Base-by-base conservation (phyloP, 176 grass and related monocot genomes). In the Guadua angustifolia region DNA sequence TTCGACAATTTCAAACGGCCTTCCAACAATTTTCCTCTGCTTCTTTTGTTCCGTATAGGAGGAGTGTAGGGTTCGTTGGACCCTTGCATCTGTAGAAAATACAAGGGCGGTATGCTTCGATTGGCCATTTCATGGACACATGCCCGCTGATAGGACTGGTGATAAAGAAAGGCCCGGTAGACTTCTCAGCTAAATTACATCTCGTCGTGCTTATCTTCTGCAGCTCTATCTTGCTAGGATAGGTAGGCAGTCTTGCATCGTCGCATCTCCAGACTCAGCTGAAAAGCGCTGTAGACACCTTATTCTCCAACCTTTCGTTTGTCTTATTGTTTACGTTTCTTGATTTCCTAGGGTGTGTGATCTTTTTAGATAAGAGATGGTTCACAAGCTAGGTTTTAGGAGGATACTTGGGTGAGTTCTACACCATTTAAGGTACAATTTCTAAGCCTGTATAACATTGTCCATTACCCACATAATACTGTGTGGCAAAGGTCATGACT, bases 21-120 rank as follows among this genome's bases (percentile, higher is more conserved):
- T 76, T 82, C 65, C 55, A 55, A 9, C 25, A 7, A 71, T 4
- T 78, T 86, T 86, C 72, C 13, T 57, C 55, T 46, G 64, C 25
- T 64, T 64, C 45, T 86, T 78, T 82, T 86, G 88, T 86, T 84
- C 9, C 55, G 55, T 21, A 19, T 2, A 36, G 43, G 1, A 5
- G 50, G 10, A 9, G 42, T 3, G 33, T 67, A 69, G 57, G 16
- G 35, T 21, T 29, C 15, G 44, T 46, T 55, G 49, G 19, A 55
- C 32, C 76, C 24, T 49, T 36, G 63, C 65, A 3, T 82, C 18
- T 9, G 83, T 77, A 45, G 25, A 73, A 78, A 82, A 82, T 29
- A 36, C 45, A 50, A 42, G 52, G 6, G 22, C 2, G 22, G 33
- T 63, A 22, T 64, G 33, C 24, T 50, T 70, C 7, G 71, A 64